Conservation (phyloP, 2,329 filamentous ascomycete species). For the Fusarium sp. region DNA sequence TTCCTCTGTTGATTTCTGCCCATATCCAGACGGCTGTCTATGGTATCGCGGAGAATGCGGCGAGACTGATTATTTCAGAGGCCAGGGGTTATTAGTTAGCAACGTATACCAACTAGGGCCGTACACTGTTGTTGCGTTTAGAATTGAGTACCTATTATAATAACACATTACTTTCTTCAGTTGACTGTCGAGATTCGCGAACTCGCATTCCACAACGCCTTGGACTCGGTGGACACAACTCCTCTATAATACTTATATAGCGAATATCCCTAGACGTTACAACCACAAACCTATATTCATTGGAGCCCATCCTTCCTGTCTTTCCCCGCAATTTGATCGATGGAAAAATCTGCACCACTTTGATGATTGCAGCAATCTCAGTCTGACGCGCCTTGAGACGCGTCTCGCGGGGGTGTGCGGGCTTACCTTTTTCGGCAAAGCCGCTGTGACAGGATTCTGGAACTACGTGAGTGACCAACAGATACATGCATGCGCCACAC, state of each 20-base stretch:
- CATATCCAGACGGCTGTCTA: slow-evolving; percentile 66
- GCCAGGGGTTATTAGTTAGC: not conserved
- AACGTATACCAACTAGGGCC: not conserved
- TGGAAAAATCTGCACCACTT: not conserved
- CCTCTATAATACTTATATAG: not conserved
- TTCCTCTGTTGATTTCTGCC: slow-evolving; percentile 59
- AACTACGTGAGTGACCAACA: not conserved
- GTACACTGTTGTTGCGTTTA: not conserved
- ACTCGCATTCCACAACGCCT: not conserved
- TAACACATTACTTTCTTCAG: not conserved
- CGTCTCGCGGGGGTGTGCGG: not conserved
- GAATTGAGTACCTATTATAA: not conserved
- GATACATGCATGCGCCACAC: not conserved
- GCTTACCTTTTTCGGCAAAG: not conserved
- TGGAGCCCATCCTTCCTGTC: not conserved
- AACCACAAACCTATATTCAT: not conserved
- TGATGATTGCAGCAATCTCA: not conserved
- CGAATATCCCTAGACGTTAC: not conserved
- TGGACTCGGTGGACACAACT: not conserved
- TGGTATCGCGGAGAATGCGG: slow-evolving; percentile 62
- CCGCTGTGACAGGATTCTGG: not conserved
- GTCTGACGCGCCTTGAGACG: not conserved
- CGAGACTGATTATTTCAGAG: slow-evolving; percentile 43
- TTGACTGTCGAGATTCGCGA: not conserved
- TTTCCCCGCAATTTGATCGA: not conserved